Evolutionary conservation across 345 rosid species (phyloP), one percentile per base, ranked within the genome.

Genomic region (Noccaea caerulescens): DNA sequence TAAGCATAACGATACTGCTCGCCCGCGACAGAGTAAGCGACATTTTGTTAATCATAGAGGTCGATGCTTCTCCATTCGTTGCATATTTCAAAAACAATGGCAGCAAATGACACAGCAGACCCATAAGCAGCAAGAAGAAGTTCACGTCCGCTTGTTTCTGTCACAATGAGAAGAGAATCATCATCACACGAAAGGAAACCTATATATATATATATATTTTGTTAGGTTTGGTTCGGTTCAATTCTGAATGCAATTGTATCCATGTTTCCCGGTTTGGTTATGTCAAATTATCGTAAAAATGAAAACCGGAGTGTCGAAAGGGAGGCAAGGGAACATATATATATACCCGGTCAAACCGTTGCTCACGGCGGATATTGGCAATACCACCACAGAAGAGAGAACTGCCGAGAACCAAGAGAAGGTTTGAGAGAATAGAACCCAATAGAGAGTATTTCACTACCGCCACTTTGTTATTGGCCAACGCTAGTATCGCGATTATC

Each of bases 71-170:
- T n/a, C 68, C 73, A 2, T 14, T 51, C 0, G 80, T 87, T 3
- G 82, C 73, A 34, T 78, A 80, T 41, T 58, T 70, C 58, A 87
- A 80, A 69, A 93, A 50, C 81, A 93, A 14, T 3, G 98, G 98
- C 55, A 93, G 66, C 39, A 86, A 51, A 72, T 87, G 86, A 76
- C 97, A 93, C 76, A 93, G 59, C 82, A 91, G 69, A 18, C 77
- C 97, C 47, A 93, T 83, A 32, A 91, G 65, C 58, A 93, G 81
- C 74, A 93, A 66, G 67, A 84, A 71, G 33, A 82, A 79, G 84
- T 91, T 93, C 63, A 89, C 96, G 42, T 91, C 97, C 0, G 97
- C 91, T 83, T 93, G 98, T 73, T 79, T 83, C 98, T 93, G 91
- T 68, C 10, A 61, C 36, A 65, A 20, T 5, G 6, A 47, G 25